A percentile compares a stretch with the other conserved stretches of the same genome.
phyloP scores from a whole-genome alignment of 257 asterid species.

The Rehmannia glutinosa region DNA sequence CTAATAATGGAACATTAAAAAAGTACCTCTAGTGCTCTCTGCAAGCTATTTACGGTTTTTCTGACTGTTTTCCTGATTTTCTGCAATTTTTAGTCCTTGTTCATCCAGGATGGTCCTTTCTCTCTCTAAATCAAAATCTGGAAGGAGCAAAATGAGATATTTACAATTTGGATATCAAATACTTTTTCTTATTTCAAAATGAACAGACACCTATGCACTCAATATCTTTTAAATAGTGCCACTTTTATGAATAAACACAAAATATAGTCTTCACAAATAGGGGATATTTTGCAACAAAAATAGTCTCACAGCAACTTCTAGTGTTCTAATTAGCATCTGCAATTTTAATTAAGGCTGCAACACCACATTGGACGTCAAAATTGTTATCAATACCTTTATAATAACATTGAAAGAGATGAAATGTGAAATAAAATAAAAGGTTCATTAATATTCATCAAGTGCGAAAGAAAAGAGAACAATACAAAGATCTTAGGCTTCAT shows the following conservation, averaged over 20 bases:
- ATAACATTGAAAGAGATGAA: no score
- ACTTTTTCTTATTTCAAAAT: neutral
- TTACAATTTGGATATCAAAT: neutral
- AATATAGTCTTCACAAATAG: neutral
- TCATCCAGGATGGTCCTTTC: constrained; percentile 86
- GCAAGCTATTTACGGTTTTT: constrained; percentile 97
- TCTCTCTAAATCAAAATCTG: constrained; percentile 96
- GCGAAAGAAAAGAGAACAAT: neutral
- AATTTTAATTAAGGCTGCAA: neutral
- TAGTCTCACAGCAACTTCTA: neutral
- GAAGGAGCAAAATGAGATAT: constrained; percentile 3
- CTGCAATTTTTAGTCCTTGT: constrained; percentile 94
- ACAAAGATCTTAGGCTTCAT: neutral
- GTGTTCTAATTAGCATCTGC: neutral
- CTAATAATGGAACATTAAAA: constrained; percentile 7
- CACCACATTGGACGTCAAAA: neutral
- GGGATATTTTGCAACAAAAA: neutral
- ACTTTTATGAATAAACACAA: neutral
- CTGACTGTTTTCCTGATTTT: constrained; percentile 98
- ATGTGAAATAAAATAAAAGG: no score
- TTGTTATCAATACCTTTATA: neutral
- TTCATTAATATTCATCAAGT: neutral
- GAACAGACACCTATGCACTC: neutral
- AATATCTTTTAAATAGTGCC: neutral
- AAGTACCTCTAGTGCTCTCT: constrained; percentile 95